Percentiles rank a stretch among this genome's conserved stretches.
Evolutionary conservation across 352 stramenopile species (phyloP).

Genomic region (Pythium phragmitis): DNA sequence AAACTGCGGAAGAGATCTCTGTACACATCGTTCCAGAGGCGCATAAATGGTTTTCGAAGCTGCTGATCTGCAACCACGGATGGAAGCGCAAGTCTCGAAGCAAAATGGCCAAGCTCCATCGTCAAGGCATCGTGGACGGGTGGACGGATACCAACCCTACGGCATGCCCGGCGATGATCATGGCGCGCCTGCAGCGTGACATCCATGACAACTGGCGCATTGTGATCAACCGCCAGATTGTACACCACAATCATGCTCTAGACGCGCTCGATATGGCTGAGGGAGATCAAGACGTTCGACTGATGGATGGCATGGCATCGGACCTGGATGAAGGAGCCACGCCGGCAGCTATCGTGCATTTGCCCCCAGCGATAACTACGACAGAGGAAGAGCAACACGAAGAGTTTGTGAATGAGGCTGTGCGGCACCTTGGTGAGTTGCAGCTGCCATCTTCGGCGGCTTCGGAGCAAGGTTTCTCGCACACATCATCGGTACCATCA

Average conservation of each 20-base stretch:
- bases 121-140: neutral
- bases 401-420: slow-evolving; percentile 14
- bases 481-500: neutral
- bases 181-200: slow-evolving; percentile 66
- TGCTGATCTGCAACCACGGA: slow-evolving; percentile 73
- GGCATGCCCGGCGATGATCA: slow-evolving; percentile 64
- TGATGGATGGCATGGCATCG: neutral
- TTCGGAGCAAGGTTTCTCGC: neutral
- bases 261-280: slow-evolving; percentile 13
- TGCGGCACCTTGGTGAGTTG: slow-evolving; percentile 12
- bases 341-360: neutral
- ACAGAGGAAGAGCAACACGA: slow-evolving; percentile 18
- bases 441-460: neutral
- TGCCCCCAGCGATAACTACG: neutral
- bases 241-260: slow-evolving; percentile 57
- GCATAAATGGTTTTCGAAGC: slow-evolving; percentile 75
- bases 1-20: slow-evolving; percentile 22
- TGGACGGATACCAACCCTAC: slow-evolving; percentile 8
- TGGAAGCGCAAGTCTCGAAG: slow-evolving; percentile 68
- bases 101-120: slow-evolving; percentile 28
- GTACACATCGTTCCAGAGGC: slow-evolving; percentile 47
- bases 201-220: slow-evolving; percentile 61
- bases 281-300: neutral
- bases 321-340: slow-evolving; percentile 6
- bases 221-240: slow-evolving; percentile 65